These are phyloP conservation scores for Paecilomyces niveus DNA, from an alignment of 2,329 filamentous ascomycete genomes.

Conservation along the genomic window DNA sequence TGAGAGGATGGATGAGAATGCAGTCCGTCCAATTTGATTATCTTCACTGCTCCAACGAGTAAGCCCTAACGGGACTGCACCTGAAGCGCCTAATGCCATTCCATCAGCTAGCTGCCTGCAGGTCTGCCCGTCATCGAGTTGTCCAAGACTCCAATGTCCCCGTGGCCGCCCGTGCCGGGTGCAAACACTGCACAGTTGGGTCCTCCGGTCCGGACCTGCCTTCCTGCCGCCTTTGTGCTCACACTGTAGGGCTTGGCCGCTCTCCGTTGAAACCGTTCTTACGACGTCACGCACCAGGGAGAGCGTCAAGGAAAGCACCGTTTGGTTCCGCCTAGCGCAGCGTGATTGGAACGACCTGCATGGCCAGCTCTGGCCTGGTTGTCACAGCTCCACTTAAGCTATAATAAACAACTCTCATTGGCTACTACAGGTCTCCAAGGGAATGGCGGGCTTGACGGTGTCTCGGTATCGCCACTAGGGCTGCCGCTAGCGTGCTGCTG, in stretches of 20 bases:
- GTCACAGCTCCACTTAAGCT: neutral
- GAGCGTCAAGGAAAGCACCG: neutral
- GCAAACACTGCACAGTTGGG: too few species aligned
- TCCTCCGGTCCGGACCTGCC: too few species aligned
- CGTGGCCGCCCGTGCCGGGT: neutral
- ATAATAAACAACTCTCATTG: neutral
- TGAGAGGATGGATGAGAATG: too few species aligned
- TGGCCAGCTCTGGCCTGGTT: neutral
- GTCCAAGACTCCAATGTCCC: neutral
- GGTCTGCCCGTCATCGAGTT: neutral
- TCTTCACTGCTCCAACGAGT: too few species aligned
- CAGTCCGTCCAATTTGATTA: too few species aligned
- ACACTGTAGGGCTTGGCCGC: neutral
- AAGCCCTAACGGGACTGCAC: neutral
- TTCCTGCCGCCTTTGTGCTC: too few species aligned
- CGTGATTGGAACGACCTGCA: neutral
- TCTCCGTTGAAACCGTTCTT: neutral
- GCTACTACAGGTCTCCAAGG: neutral
- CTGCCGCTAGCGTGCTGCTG: neutral
- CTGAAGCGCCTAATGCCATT: neutral
- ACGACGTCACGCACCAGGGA: neutral
- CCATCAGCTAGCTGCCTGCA: neutral
- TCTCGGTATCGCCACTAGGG: slow-evolving; percentile 5
- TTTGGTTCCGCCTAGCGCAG: neutral
- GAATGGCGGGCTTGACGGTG: neutral